These are phyloP conservation scores for Yamadazyma friedrichii DNA, from an alignment of 1,139 yeast species.

Conservation along the genomic window DNA sequence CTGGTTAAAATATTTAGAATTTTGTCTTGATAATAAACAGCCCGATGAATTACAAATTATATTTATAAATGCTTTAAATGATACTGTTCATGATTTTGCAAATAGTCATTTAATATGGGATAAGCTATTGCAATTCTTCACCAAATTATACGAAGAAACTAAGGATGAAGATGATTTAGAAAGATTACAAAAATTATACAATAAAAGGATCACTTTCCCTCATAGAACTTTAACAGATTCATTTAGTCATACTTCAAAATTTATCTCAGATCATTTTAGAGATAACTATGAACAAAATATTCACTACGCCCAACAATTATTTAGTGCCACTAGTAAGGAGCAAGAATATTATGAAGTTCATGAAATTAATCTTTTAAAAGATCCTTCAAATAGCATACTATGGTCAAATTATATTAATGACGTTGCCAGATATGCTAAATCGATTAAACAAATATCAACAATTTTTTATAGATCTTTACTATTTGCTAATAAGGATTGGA, in stretches of 20 bases:
- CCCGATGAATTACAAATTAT: constrained; percentile 13
- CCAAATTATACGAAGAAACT: constrained; percentile 10
- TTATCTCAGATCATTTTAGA: constrained; percentile 31
- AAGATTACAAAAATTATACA: constrained; percentile 24
- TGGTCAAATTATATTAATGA: constrained; percentile 36
- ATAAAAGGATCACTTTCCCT: constrained; percentile 40
- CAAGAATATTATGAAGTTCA: constrained; percentile 27
- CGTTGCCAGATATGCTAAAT: constrained; percentile 21
- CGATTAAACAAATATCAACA: constrained; percentile 15
- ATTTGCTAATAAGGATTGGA: constrained; percentile 16
- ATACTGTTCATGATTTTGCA: constrained; percentile 34
- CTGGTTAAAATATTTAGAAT: constrained; percentile 21
- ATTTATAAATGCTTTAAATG: constrained; percentile 23
- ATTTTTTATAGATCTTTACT: constrained; percentile 24
- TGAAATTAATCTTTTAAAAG: constrained; percentile 20
- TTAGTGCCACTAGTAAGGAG: constrained; percentile 25
- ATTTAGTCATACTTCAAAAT: constrained; percentile 41
- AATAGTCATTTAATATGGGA: constrained; percentile 38
- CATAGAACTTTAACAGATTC: constrained; percentile 43
- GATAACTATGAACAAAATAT: constrained; percentile 39
- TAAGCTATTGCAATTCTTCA: constrained; percentile 18
- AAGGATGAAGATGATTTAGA: constrained; percentile 18
- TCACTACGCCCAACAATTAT: constrained; percentile 36
- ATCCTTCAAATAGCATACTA: constrained; percentile 17
- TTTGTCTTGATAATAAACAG: constrained; percentile 8